Conservation (phyloP, 805 yeast species). For the Hanseniaspora lachancei region DNA sequence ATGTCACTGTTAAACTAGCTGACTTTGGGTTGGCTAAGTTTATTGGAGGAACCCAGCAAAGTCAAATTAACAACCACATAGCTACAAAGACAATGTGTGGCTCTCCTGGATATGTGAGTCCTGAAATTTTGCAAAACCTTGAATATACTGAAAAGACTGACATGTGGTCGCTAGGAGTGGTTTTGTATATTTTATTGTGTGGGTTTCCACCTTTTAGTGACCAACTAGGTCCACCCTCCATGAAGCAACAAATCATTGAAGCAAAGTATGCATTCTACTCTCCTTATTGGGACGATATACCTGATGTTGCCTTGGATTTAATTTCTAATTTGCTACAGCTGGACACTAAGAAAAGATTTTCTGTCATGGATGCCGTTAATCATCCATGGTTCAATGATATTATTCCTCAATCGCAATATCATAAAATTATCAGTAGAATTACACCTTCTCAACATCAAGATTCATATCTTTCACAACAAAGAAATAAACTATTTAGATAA, state of each 20-base stretch:
- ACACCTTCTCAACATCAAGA: conserved; percentile 11
- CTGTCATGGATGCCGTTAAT: conserved; percentile 67
- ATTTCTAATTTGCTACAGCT: conserved; percentile 49
- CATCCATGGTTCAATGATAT: conserved; percentile 68
- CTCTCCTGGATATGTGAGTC: conserved; percentile 80
- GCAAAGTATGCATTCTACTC: conserved; percentile 64
- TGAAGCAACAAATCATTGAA: conserved; percentile 57
- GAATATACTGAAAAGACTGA: conserved; percentile 61
- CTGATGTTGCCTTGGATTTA: conserved; percentile 51
- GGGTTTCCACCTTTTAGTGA: conserved; percentile 82
- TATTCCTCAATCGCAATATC: conserved; percentile 20
- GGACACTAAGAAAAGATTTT: conserved; percentile 58
- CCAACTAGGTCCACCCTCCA: conserved; percentile 64
- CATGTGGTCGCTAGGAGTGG: conserved; percentile 72
- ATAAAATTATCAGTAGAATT: conserved; percentile 14
- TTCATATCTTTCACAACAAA: conserved; percentile 1
- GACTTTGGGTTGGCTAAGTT: conserved; percentile 60
- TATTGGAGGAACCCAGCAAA: conserved; percentile 32
- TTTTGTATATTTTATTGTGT: conserved; percentile 63
- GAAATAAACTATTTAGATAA: not conserved
- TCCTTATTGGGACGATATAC: conserved; percentile 66
- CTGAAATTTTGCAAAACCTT: conserved; percentile 50
- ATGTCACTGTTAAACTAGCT: conserved; percentile 60
- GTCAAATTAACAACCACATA: conserved; percentile 34
- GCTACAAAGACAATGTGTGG: conserved; percentile 74